Conservation (phyloP, 179 eudicot species). For the Beta macrorhiza region DNA sequence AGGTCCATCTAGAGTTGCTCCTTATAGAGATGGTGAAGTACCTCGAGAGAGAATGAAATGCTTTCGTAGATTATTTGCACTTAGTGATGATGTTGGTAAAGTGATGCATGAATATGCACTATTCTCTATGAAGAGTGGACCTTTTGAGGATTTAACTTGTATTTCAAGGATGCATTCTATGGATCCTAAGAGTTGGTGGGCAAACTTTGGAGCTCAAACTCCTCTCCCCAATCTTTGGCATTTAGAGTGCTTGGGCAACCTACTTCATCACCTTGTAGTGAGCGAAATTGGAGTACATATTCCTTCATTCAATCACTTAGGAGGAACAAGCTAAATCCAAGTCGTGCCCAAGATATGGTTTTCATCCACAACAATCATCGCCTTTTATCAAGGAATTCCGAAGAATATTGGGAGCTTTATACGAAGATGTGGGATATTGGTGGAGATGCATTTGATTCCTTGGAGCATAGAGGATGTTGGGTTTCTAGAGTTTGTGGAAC, state of each 20-base stretch:
- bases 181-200: conserved; percentile 11
- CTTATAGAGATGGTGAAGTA: too few species aligned
- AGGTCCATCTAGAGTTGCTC: too few species aligned
- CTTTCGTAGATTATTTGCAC: too few species aligned
- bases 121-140: too few species aligned
- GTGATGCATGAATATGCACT: too few species aligned
- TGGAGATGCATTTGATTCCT: not conserved
- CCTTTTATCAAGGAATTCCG: too few species aligned
- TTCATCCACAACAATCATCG: not conserved
- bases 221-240: conserved; percentile 5
- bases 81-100: too few species aligned
- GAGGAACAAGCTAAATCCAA: not conserved
- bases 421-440: not conserved
- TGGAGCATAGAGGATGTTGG: too few species aligned
- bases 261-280: not conserved
- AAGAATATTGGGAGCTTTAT: too few species aligned
- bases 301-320: conserved; percentile 6
- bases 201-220: not conserved
- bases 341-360: not conserved
- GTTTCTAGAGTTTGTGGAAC: not conserved
- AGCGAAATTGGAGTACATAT: not conserved
- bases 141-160: not conserved
- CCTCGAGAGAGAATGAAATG: too few species aligned
- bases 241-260: conserved; percentile 10
- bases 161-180: not conserved